Evolutionary conservation across 1,284 basidiomycete genomes (phyloP).

Genomic region (Leccinum solheimii): DNA sequence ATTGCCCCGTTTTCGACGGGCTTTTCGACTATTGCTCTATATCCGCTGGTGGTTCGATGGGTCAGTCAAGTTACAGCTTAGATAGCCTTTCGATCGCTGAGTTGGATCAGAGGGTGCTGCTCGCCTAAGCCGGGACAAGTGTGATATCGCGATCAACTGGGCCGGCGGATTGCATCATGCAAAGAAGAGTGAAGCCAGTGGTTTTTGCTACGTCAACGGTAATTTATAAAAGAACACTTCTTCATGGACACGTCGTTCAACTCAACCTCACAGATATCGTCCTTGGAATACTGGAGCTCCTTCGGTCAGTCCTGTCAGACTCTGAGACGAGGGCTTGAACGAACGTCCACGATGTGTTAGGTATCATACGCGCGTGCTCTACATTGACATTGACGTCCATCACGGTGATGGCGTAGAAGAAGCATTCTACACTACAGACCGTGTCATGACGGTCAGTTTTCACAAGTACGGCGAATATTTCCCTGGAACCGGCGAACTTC

Average conservation of each 20-base stretch:
- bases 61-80: constrained; percentile 44
- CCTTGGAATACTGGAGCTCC: constrained; percentile 91
- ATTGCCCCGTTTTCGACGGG: constrained; percentile 98
- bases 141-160: constrained; percentile 99
- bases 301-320: constrained; percentile 57
- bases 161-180: constrained; percentile 97
- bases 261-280: constrained; percentile 77
- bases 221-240: not conserved
- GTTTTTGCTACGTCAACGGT: constrained; percentile 99
- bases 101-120: constrained; percentile 85
- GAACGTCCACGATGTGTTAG: constrained; percentile 40
- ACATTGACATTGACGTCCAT: constrained; percentile 99
- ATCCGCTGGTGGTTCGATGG: constrained; percentile 98
- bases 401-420: constrained; percentile 99
- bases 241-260: not conserved
- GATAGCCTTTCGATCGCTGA: constrained; percentile 7
- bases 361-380: constrained; percentile 93
- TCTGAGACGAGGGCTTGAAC: not conserved
- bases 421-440: constrained; percentile 98
- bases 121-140: constrained; percentile 92
- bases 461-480: constrained; percentile 99
- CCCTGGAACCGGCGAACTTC: constrained; percentile 95
- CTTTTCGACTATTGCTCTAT: constrained; percentile 99
- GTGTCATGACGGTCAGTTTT: constrained; percentile 98
- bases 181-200: constrained; percentile 98